Evolutionary conservation across 108 stramenopile species (phyloP).

Genomic region (Stephanodiscus triporus): DNA sequence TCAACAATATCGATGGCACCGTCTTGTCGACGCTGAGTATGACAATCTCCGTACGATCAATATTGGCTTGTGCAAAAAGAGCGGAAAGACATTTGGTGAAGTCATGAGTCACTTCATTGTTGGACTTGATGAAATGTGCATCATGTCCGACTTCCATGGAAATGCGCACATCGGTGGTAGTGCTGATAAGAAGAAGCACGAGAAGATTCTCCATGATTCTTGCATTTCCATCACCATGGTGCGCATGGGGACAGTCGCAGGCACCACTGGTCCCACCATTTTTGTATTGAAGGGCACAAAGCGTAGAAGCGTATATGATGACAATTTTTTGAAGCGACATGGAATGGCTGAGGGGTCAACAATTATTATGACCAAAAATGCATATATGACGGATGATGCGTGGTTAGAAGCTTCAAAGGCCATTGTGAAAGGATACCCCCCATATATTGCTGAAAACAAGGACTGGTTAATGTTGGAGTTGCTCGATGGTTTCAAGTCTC

Average conservation of each 20-base stretch:
- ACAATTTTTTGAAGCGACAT: constrained; percentile 7
- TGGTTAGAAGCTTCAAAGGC: constrained; percentile 1
- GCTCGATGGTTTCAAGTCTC: constrained; percentile 32
- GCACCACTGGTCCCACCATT: constrained; percentile 19
- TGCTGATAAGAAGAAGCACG: constrained; percentile 35
- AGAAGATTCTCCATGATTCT: constrained; percentile 19
- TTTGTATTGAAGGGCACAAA: constrained; percentile 23
- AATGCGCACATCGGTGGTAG: constrained; percentile 18
- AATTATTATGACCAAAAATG: constrained; percentile 32
- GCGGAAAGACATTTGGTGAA: constrained; percentile 34
- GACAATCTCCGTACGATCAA: constrained; percentile 7
- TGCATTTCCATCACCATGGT: constrained; percentile 22
- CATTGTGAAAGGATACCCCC: constrained; percentile 24
- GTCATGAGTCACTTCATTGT: constrained; percentile 21
- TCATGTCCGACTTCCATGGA: constrained; percentile 25
- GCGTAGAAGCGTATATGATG: not conserved
- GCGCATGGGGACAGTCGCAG: constrained; percentile 15
- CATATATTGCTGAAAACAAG: constrained; percentile 17
- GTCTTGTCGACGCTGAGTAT: constrained; percentile 4
- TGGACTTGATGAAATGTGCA: constrained; percentile 31
- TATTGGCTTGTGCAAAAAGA: constrained; percentile 19
- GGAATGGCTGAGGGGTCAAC: constrained; percentile 18
- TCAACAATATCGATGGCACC: constrained; percentile 39
- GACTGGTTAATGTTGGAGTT: constrained; percentile 20
- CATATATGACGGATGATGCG: constrained; percentile 41